Conservation (phyloP, 208 protist genomes). For the Acanthamoeba sp. region DNA sequence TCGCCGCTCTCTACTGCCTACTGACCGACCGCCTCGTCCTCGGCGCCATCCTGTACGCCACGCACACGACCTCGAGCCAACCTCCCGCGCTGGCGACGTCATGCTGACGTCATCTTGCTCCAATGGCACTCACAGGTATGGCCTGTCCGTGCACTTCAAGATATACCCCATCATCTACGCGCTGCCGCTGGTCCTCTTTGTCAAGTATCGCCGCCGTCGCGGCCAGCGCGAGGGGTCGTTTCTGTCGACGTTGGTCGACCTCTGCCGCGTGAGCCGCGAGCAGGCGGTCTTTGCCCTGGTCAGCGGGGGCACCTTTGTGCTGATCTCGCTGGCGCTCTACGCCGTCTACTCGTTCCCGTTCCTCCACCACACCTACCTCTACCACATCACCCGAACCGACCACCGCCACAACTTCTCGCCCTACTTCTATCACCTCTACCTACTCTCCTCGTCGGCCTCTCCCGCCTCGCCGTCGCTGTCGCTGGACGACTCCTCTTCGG, state of each 20-base stretch:
- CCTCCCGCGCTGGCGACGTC: background rate
- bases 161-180: constrained; percentile 91
- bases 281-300: constrained; percentile 9
- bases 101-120: no score
- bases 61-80: background rate
- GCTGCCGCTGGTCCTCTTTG: constrained; percentile 86
- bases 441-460: constrained; percentile 74
- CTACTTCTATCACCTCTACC: constrained; percentile 89
- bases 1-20: constrained; percentile 84
- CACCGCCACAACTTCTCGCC: constrained; percentile 91
- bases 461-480: background rate
- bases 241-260: background rate
- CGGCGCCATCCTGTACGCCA: constrained; percentile 77
- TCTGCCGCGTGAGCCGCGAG: background rate
- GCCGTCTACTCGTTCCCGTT: constrained; percentile 88
- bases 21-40: constrained; percentile 79
- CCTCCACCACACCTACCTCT: constrained; percentile 89
- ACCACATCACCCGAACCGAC: constrained; percentile 89
- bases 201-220: constrained; percentile 64
- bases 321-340: constrained; percentile 53
- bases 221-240: background rate
- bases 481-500: background rate
- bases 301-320: constrained; percentile 44
- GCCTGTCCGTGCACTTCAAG: constrained; percentile 88
- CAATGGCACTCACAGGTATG: no score